These are phyloP conservation scores for Magnaporthiopsis rhizophila DNA, from an alignment of 2,329 filamentous ascomycete species.

Conservation along the genomic window DNA sequence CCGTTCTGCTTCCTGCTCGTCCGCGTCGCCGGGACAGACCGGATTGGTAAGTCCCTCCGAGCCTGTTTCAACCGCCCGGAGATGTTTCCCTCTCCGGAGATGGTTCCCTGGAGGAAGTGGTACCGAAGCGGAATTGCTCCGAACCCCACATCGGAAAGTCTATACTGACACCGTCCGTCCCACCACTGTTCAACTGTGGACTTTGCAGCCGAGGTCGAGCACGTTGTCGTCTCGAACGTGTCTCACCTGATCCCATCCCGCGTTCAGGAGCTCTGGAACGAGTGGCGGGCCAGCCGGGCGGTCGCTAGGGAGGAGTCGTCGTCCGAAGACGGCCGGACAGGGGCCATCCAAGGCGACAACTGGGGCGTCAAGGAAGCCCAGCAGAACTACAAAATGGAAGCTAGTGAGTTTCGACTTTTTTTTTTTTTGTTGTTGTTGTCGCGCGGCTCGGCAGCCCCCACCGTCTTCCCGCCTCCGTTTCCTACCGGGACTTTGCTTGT, in stretches of 20 bases:
- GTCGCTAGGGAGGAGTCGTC: constrained; percentile 31
- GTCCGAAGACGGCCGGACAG: constrained; percentile 24
- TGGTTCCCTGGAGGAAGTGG: background rate
- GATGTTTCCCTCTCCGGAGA: background rate
- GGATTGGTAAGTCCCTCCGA: constrained; percentile 54
- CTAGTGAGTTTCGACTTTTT: constrained; percentile 56
- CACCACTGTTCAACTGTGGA: constrained; percentile 6
- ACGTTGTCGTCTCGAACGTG: constrained; percentile 54
- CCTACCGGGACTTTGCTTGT: no score
- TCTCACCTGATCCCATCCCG: constrained; percentile 52
- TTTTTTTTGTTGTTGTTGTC: background rate
- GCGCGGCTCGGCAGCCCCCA: no score
- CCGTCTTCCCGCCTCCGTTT: background rate
- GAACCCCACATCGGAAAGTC: constrained; percentile 5
- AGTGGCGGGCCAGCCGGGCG: constrained; percentile 28
- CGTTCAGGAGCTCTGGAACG: constrained; percentile 44
- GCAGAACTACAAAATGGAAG: constrained; percentile 52
- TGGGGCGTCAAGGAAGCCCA: constrained; percentile 59
- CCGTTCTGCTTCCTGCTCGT: constrained; percentile 93
- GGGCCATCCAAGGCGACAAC: constrained; percentile 19
- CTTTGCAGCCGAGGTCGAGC: constrained; percentile 49
- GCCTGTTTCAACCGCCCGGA: background rate
- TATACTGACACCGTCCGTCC: no score
- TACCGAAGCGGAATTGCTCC: background rate
- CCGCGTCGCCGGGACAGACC: constrained; percentile 71